Base-by-base conservation (phyloP, 441 rosid genomes). In the Arabidopsis lyrata region DNA sequence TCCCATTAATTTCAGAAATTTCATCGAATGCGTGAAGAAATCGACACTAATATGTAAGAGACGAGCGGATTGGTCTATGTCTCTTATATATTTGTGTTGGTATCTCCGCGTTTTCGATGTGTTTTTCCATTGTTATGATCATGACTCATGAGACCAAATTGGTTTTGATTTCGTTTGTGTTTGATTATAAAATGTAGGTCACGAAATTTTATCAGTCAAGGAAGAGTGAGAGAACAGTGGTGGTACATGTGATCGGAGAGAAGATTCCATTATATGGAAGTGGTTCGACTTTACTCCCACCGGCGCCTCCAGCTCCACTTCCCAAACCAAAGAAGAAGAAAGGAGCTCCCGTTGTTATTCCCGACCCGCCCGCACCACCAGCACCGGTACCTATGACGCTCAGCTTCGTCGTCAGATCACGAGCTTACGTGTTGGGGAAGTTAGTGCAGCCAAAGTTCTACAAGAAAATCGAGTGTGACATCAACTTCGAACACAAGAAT, bases 261-360 rank as follows among this genome's bases (percentile, higher is more conserved):
- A 86, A 81, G 86, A 89, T 92, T 36, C 99, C 99, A 0, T 49
- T 95, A 66, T 92, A 95, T 60, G 99, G 99, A 56, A 86, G 92
- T 60, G 97, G 96, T 61, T 86, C 91, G 0, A 84, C 85, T 5
- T 73, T 95, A 72, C 83, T 84, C 77, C 80, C 80, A 1, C 79
- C 79, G 68, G 76, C 61, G 27, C 95, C 62, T 45, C 91, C 29
- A 84, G 91, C 73, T 71, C 81, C 66, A 64, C 78, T 38, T 29
- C 81, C 66, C 1, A 78, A 75, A 47, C 77, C 74, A 0, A 75
- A 75, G 38, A 77, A 77, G 75, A 76, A 77, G 77, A 77, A 71
- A 64, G 77, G 80, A 55, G 39, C 52, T 42, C 80, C 68, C 0
- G 31, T 59, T 0, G 16, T 6, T 5, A 8, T 24, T 8, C 61